Percentiles rank a stretch among this genome's conserved stretches.
Conservation (phyloP, 176 grass and related monocot species). For the Sorghum bicolor region Sorghum_bicolor_NCBIv3 NC_012873.2:15690501-15691000, state of each 20-base stretch:
- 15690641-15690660: neutral
- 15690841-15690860: neutral
- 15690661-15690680: conserved; percentile 1
- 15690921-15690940: conserved; percentile 35
- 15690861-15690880: neutral
- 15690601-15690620: neutral
- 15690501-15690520: conserved; percentile 90
- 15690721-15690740: conserved; percentile 73
- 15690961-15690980: conserved; percentile 87
- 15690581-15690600: neutral
- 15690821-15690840: conserved; percentile 17
- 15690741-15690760: conserved; percentile 73
- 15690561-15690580: conserved; percentile 75
- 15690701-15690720: conserved; percentile 79
- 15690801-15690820: neutral
- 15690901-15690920: neutral
- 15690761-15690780: conserved; percentile 43
- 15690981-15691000: conserved; percentile 81
- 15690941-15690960: conserved; percentile 90
- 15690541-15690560: conserved; percentile 60
- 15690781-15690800: conserved; percentile 12
- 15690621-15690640: neutral
- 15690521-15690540: conserved; percentile 81
- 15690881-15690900: neutral
- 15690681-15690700: neutral